Conservation (phyloP, 495 filamentous ascomycete species). For the Geoglossum glabrum region DNA sequence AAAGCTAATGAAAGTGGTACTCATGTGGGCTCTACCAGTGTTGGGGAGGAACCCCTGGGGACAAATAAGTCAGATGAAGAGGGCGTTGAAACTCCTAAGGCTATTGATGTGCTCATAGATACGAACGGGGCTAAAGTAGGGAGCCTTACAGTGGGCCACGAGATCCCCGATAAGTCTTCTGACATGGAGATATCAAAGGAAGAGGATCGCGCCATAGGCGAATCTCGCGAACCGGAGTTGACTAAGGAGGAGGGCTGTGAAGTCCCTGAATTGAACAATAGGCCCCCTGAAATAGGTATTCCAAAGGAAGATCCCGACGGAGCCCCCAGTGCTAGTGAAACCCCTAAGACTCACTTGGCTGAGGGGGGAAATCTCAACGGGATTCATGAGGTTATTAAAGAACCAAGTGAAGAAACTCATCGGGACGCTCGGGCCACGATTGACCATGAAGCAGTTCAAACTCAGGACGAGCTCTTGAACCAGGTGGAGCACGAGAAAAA, state of each 20-base stretch:
- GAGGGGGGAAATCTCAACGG: background rate
- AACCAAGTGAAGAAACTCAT: constrained; percentile 46
- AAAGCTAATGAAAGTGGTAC: background rate
- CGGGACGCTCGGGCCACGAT: constrained; percentile 49
- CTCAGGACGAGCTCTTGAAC: constrained; percentile 46
- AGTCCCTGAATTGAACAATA: constrained; percentile 30
- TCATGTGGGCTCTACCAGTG: background rate
- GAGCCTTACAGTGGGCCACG: background rate
- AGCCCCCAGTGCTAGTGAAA: background rate
- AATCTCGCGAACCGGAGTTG: background rate
- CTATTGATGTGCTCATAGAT: too few relatives aligned
- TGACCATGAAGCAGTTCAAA: constrained; percentile 40
- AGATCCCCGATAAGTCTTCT: background rate
- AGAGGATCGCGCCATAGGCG: background rate
- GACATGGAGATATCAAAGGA: background rate
- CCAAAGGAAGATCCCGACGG: background rate
- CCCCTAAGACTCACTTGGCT: background rate
- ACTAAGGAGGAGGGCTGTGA: background rate
- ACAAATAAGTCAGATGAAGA: background rate
- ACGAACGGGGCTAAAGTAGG: background rate
- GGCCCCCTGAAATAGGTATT: background rate
- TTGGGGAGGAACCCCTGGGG: background rate
- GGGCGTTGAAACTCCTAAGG: background rate
- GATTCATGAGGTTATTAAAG: constrained; percentile 52
- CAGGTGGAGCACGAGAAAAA: constrained; percentile 29